Conservation (phyloP, 2,329 filamentous ascomycete genomes). For the Dryadomyces sulphureus region DNA sequence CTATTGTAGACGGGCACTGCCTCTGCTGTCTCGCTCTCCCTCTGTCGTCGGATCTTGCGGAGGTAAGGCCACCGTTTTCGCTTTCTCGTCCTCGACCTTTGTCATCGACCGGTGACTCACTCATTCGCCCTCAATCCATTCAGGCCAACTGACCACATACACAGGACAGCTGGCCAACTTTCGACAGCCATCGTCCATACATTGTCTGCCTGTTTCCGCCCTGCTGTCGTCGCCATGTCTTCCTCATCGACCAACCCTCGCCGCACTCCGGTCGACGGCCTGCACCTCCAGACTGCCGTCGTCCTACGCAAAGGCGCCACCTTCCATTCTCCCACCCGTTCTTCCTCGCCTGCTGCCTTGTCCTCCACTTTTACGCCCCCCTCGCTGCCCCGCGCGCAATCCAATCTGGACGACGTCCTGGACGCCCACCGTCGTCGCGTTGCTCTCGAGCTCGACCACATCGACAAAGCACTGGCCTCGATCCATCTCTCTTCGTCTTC, state of each 20-base stretch:
- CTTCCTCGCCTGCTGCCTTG: constrained; percentile 16
- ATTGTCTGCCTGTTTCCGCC: neutral
- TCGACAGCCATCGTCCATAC: neutral
- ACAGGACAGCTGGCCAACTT: neutral
- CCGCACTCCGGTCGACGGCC: constrained; percentile 25
- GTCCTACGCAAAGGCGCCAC: constrained; percentile 58
- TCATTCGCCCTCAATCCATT: too few species aligned
- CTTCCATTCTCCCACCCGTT: constrained; percentile 37
- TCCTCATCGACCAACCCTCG: constrained; percentile 20
- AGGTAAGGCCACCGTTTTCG: too few species aligned
- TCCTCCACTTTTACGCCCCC: constrained; percentile 29
- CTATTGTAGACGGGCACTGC: too few species aligned
- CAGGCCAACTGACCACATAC: too few species aligned
- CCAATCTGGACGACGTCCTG: constrained; percentile 56
- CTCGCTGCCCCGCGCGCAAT: constrained; percentile 50
- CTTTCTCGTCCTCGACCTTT: neutral
- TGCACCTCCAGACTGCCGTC: constrained; percentile 38
- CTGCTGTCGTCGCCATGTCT: constrained; percentile 6
- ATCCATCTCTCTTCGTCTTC: constrained; percentile 9
- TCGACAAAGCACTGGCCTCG: constrained; percentile 39
- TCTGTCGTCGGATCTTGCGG: too few species aligned
- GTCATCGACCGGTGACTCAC: too few species aligned
- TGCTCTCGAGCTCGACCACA: constrained; percentile 47
- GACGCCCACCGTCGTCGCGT: constrained; percentile 55
- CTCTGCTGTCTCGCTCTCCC: too few species aligned